Conservation (phyloP, 352 stramenopile genomes). For the Pythium sp. region DNA sequence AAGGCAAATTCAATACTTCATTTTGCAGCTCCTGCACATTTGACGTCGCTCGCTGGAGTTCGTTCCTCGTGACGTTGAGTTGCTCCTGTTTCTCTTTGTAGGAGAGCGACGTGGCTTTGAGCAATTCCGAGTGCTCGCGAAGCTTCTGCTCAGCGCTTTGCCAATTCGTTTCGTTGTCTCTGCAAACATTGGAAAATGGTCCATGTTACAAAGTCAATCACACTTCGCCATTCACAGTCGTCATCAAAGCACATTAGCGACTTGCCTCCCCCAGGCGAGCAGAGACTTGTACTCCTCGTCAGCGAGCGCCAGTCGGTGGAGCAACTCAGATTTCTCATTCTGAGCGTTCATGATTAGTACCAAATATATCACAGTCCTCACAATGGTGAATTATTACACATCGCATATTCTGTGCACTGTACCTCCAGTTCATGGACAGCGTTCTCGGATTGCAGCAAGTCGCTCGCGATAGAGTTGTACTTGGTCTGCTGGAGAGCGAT, state of each 20-base stretch:
- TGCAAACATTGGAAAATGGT: slow-evolving; percentile 11
- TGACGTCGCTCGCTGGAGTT: slow-evolving; percentile 23
- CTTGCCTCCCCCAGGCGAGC: slow-evolving; percentile 29
- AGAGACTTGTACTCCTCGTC: slow-evolving; percentile 38
- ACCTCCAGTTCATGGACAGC: slow-evolving; percentile 25
- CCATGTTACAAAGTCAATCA: not conserved
- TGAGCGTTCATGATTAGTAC: slow-evolving; percentile 3
- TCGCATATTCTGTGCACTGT: not conserved
- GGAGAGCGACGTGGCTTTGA: slow-evolving; percentile 32
- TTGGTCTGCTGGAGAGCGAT: slow-evolving; percentile 26
- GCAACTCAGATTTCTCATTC: slow-evolving; percentile 20
- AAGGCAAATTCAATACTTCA: slow-evolving; percentile 18
- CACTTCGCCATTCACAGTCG: not conserved
- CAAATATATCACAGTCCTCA: too few relatives aligned
- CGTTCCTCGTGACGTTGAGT: slow-evolving; percentile 13
- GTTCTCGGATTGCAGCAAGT: slow-evolving; percentile 27
- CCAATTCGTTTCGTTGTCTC: slow-evolving; percentile 44
- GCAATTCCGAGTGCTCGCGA: slow-evolving; percentile 35
- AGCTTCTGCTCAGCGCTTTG: slow-evolving; percentile 28
- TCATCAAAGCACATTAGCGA: not conserved
- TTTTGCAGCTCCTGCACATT: slow-evolving; percentile 23
- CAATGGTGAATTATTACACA: too few relatives aligned
- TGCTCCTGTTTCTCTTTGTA: slow-evolving; percentile 27
- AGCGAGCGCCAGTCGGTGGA: slow-evolving; percentile 24
- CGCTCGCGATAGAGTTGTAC: slow-evolving; percentile 18